Evolutionary conservation across 75 land plant genomes (phyloP).

Genomic region (Isoetes taiwanensis): DNA sequence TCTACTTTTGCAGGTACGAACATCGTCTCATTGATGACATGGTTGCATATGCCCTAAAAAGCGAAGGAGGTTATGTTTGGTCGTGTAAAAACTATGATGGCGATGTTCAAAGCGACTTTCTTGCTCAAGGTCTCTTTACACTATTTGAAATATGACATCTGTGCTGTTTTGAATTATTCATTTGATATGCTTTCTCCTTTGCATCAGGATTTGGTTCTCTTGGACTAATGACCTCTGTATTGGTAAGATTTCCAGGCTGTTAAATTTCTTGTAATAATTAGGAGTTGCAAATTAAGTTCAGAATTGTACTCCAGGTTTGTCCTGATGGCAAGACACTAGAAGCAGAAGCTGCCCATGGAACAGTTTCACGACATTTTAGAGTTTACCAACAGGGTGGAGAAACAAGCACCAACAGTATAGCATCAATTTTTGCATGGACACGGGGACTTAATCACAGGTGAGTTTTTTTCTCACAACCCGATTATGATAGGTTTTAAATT

Average conservation of each 20-base stretch:
- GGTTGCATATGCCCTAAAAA: constrained; percentile 96
- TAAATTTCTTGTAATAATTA: neutral
- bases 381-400: constrained; percentile 94
- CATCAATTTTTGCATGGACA: constrained; percentile 96
- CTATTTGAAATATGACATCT: neutral
- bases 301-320: constrained; percentile 43
- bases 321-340: constrained; percentile 97
- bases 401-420: constrained; percentile 96
- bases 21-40: constrained; percentile 97
- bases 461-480: too few species aligned
- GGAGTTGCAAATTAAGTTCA: neutral
- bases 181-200: constrained; percentile 9
- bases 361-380: constrained; percentile 88
- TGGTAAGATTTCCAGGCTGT: constrained; percentile 30
- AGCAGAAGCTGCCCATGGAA: constrained; percentile 98
- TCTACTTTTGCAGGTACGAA: constrained; percentile 55
- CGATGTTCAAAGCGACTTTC: constrained; percentile 95
- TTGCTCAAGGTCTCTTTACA: constrained; percentile 65
- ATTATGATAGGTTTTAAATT: too few species aligned
- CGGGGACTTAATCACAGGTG: constrained; percentile 93
- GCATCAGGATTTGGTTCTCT: constrained; percentile 98
- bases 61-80: constrained; percentile 97
- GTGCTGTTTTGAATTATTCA: too few species aligned
- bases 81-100: constrained; percentile 98
- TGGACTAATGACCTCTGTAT: constrained; percentile 91